Conservation (phyloP, 2,329 filamentous ascomycete species). For the Sporothrix pallida region DNA sequence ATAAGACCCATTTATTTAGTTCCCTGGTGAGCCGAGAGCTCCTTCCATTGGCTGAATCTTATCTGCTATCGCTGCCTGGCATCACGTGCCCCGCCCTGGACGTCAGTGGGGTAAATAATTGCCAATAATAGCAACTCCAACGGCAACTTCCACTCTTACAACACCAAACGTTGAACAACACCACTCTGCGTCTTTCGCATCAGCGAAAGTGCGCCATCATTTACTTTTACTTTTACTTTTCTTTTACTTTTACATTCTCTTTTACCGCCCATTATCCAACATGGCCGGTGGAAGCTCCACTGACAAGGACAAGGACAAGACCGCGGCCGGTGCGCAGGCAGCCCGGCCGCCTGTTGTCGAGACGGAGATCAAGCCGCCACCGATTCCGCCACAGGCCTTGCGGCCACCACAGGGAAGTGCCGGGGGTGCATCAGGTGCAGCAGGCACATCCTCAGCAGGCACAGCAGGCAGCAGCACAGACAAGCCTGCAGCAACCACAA, state of each 20-base stretch:
- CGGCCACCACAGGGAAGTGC: background rate
- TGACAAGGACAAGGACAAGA: too few relatives aligned
- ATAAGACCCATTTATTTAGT: background rate
- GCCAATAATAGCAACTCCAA: conserved; percentile 11
- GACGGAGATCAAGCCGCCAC: conserved; percentile 32
- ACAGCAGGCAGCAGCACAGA: background rate
- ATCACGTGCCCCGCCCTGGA: background rate
- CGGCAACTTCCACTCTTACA: background rate
- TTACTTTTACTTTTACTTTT: background rate
- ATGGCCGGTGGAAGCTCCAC: conserved; percentile 16
- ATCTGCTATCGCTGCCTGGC: background rate
- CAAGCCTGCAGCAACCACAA: background rate
- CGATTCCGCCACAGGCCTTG: conserved; percentile 28
- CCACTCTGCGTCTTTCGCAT: too few relatives aligned
- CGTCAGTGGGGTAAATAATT: conserved; percentile 1
- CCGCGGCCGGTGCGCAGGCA: conserved; percentile 6
- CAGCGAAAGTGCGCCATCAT: background rate
- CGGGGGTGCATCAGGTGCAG: background rate
- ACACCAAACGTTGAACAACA: background rate
- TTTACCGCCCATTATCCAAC: background rate
- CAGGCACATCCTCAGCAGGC: too few relatives aligned
- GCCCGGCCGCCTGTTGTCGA: conserved; percentile 29
- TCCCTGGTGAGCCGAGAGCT: background rate
- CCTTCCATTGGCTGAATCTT: background rate
- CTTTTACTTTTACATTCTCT: background rate